phyloP scores from a whole-genome alignment of 495 filamentous ascomycete species.

The Aspergillus coremiiformis region DNA sequence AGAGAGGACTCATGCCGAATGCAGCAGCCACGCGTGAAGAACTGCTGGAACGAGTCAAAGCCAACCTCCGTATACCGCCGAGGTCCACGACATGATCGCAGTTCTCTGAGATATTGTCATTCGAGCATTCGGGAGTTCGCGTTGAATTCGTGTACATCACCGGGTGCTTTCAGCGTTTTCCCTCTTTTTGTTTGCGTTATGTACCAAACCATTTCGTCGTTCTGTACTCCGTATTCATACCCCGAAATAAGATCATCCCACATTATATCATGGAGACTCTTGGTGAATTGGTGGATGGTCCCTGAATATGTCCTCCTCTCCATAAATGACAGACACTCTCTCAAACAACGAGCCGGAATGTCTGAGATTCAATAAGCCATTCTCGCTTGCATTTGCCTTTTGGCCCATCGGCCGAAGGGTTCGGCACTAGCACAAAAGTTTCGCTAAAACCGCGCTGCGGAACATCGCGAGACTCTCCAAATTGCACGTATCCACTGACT shows the following conservation, averaged over 20 bases:
- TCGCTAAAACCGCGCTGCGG: constrained; percentile 64
- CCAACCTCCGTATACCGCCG: constrained; percentile 57
- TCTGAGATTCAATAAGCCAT: constrained; percentile 69
- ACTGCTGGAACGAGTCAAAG: constrained; percentile 70
- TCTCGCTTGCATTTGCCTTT: constrained; percentile 40
- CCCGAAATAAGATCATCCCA: constrained; percentile 4
- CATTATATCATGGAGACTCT: neutral
- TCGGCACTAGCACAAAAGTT: constrained; percentile 68
- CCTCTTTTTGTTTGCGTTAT: neutral
- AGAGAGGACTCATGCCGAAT: constrained; percentile 69
- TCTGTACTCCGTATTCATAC: constrained; percentile 1
- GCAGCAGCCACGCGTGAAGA: constrained; percentile 62
- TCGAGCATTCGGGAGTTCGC: neutral
- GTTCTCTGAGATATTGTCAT: neutral
- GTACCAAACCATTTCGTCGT: constrained; percentile 5
- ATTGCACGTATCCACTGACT: constrained; percentile 60
- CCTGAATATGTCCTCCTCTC: neutral
- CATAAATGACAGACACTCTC: neutral
- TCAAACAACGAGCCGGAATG: constrained; percentile 57
- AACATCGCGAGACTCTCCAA: constrained; percentile 47
- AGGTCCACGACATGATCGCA: constrained; percentile 11
- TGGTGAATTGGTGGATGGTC: neutral
- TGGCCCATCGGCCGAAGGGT: constrained; percentile 47
- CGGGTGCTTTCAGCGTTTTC: neutral
- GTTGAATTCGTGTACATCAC: neutral